phyloP scores from a whole-genome alignment of 768 basidiomycete species.

The Clathrus columnatus region DNA sequence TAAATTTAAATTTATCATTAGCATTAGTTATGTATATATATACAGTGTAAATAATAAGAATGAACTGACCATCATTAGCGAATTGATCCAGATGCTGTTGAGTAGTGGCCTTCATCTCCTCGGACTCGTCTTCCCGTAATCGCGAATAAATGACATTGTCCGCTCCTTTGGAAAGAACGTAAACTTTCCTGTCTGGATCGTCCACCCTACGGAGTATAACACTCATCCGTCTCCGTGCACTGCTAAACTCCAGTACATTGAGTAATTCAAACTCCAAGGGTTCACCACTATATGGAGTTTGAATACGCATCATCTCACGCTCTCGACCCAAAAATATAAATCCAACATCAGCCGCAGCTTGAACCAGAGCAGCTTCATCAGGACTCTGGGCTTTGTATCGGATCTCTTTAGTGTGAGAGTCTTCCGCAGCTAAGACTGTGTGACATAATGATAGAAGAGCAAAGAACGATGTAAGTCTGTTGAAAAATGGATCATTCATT shows the following conservation, averaged over 20 bases:
- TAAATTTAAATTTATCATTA: no score
- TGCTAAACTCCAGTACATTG: conserved; percentile 88
- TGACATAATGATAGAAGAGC: conserved; percentile 94
- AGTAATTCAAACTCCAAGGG: conserved; percentile 80
- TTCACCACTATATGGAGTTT: conserved; percentile 55
- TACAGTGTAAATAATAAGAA: not conserved
- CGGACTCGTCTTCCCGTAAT: conserved; percentile 68
- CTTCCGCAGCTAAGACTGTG: conserved; percentile 70
- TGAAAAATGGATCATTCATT: conserved; percentile 49
- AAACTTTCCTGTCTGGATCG: conserved; percentile 68
- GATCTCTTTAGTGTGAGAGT: conserved; percentile 52
- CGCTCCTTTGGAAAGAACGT: conserved; percentile 94
- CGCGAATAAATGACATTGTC: conserved; percentile 91
- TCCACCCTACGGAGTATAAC: conserved; percentile 57
- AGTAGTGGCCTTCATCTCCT: conserved; percentile 65
- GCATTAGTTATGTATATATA: not conserved
- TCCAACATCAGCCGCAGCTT: conserved; percentile 84
- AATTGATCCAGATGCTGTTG: conserved; percentile 85
- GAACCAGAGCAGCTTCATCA: conserved; percentile 91
- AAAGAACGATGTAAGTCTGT: conserved; percentile 81
- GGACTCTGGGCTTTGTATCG: conserved; percentile 96
- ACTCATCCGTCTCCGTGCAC: conserved; percentile 92
- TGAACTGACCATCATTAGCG: conserved; percentile 65
- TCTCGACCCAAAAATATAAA: conserved; percentile 85
- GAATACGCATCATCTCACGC: conserved; percentile 82